A percentile compares a stretch with the other conserved stretches of the same genome.
These are phyloP conservation scores for Anthracocystis panici-leucophaei DNA, from an alignment of 1,284 basidiomycete genomes.

Conservation along the genomic window DNA sequence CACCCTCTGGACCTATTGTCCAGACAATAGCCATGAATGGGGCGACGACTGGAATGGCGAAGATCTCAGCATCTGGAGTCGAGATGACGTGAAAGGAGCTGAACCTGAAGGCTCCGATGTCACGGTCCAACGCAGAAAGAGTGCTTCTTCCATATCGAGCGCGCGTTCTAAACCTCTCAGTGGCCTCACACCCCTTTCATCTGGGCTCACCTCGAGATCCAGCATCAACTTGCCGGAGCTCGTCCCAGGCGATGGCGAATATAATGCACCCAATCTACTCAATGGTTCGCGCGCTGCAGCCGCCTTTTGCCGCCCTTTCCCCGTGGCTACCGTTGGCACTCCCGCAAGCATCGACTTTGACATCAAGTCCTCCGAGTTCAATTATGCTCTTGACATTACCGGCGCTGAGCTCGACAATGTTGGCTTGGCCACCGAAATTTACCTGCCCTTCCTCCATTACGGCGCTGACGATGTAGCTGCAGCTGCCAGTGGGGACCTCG, in stretches of 20 bases:
- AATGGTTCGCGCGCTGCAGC: conserved; percentile 55
- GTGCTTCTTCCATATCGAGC: conserved; percentile 14
- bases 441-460: conserved; percentile 87
- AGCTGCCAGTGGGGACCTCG: conserved; percentile 44
- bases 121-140: not conserved
- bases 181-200: conserved; percentile 17
- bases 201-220: conserved; percentile 11
- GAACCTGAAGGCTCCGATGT: conserved; percentile 13
- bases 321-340: conserved; percentile 55
- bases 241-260: conserved; percentile 23
- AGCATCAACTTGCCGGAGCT: conserved; percentile 29
- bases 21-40: conserved; percentile 82
- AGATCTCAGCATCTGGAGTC: conserved; percentile 87
- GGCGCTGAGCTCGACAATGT: conserved; percentile 23
- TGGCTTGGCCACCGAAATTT: conserved; percentile 82
- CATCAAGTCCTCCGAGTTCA: conserved; percentile 58
- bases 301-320: conserved; percentile 61
- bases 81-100: conserved; percentile 76
- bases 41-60: conserved; percentile 97
- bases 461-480: conserved; percentile 73
- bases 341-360: conserved; percentile 60
- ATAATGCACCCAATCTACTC: conserved; percentile 38
- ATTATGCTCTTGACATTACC: conserved; percentile 39
- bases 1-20: conserved; percentile 91
- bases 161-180: conserved; percentile 16